Evolutionary conservation across 225 moss, liverwort and hornwort species (phyloP), one percentile per base, ranked within the genome.

Genomic region (Marchantia paleacea): DNA sequence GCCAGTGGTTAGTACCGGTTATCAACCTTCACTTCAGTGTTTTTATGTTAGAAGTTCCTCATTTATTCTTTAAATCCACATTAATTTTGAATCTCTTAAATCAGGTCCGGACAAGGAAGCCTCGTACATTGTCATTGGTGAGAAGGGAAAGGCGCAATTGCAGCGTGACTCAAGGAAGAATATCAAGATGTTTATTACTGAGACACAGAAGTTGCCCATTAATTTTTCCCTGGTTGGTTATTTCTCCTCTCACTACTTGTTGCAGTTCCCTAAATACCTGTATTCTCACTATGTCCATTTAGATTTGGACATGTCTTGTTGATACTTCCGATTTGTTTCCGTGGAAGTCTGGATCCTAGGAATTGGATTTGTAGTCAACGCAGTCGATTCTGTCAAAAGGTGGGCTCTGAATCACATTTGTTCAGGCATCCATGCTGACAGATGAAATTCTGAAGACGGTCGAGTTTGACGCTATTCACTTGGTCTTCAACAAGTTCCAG

Each of bases 401-500:
- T 73, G 49, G 48, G 9, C 25, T 26, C 4, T 15, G 39, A 48
- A 49, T 14, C 22, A 10, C 58, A 55, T 69, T 49, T 52, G 69
- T 24, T 39, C 78, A 86, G 88, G 86, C 78, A 55, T 62, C 92
- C n/a, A 95, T 91, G 95, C 89, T 97, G 10, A 85, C 95, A 29
- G 95, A 95, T 85, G 97, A 97, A 83, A 93, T 97, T 82, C 83
- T 93, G 83, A 92, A 92, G 88, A 84, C 29, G 69, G 90, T 91
- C 84, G 91, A 97, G 71, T 97, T 85, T 67, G 97, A 97, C 80
- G 91, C 87, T 81, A 90, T 97, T 84, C 90, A 97, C 80, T 14
- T 97, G 83, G 92, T 97, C 55, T 95, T 86, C 81, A 97, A 92
- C 81, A 95, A 91, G 88, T 97, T 97, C 81, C 86, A 88, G 61